phyloP scores from a whole-genome alignment of 495 filamentous ascomycete genomes.

The Annulohypoxylon stygium region DNA sequence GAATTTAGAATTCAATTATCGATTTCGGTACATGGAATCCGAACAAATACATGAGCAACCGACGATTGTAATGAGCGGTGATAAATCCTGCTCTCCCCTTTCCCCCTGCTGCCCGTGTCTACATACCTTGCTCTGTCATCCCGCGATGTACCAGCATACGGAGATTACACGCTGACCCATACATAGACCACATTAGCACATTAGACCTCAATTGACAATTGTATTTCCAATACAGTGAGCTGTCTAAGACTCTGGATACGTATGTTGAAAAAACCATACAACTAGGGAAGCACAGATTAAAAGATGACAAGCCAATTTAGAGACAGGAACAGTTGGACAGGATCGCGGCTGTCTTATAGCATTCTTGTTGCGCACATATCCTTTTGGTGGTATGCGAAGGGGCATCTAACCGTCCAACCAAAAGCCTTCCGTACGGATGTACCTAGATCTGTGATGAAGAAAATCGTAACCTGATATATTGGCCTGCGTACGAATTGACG shows the following conservation, averaged over 20 bases:
- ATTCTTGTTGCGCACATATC: constrained; percentile 35
- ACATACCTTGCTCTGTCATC: constrained; percentile 40
- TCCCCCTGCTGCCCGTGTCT: constrained; percentile 32
- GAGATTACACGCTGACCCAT: constrained; percentile 48
- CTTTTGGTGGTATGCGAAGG: constrained; percentile 25
- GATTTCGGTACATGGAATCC: constrained; percentile 17
- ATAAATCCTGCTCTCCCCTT: constrained; percentile 31
- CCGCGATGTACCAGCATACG: constrained; percentile 46
- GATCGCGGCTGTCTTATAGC: constrained; percentile 38
- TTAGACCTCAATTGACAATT: constrained; percentile 25
- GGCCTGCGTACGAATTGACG: constrained; percentile 15
- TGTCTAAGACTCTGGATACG: constrained; percentile 42
- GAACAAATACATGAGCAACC: constrained; percentile 15
- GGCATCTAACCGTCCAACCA: constrained; percentile 24
- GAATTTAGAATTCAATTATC: constrained; percentile 21
- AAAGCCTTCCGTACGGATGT: constrained; percentile 11
- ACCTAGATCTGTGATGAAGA: constrained; percentile 20
- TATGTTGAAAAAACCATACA: constrained; percentile 21
- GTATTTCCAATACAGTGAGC: constrained; percentile 22
- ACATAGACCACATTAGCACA: neutral
- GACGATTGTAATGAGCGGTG: constrained; percentile 37
- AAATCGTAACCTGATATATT: constrained; percentile 21
- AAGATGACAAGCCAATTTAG: constrained; percentile 35
- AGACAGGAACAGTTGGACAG: constrained; percentile 41
- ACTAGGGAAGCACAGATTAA: constrained; percentile 26